A percentile compares a stretch with the other conserved stretches of the same genome.
Evolutionary conservation across 805 yeast genomes (phyloP).

Genomic region (Zygosaccharomyces lentus): DNA sequence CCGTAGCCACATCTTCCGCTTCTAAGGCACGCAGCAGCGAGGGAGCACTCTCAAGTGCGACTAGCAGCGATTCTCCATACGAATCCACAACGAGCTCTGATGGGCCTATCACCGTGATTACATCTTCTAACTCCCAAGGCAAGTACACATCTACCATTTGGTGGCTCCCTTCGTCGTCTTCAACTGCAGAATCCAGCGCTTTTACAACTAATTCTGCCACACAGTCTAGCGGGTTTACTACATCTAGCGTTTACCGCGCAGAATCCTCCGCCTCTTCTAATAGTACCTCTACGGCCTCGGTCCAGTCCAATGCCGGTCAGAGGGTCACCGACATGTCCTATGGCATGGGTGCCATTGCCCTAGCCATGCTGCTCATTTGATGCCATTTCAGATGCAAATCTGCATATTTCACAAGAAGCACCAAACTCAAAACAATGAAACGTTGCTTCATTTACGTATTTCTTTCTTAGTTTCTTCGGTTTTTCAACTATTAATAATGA

Average conservation of each 20-base stretch:
- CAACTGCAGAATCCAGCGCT: constrained; percentile 1
- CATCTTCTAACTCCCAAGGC: constrained; percentile 23
- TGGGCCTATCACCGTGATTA: constrained; percentile 22
- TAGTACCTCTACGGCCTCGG: constrained; percentile 9
- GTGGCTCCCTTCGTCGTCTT: constrained; percentile 29
- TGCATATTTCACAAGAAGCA: background rate
- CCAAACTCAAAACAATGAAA: no score
- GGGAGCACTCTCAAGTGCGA: no score
- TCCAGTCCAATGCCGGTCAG: constrained; percentile 13
- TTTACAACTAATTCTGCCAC: background rate
- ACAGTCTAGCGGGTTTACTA: background rate
- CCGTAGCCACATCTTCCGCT: no score
- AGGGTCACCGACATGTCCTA: constrained; percentile 5
- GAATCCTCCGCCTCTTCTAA: background rate
- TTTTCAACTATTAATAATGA: background rate
- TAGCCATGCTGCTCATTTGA: constrained; percentile 12
- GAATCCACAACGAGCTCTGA: constrained; percentile 4
- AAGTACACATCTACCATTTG: constrained; percentile 29
- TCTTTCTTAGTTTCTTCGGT: background rate
- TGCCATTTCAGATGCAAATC: background rate
- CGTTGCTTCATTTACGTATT: background rate
- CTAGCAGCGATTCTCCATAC: constrained; percentile 10
- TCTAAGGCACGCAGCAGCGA: background rate
- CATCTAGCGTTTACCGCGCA: background rate
- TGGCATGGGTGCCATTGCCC: constrained; percentile 20